Conservation (phyloP, 106 monocot genomes). For the Agapanthus africanus region DNA sequence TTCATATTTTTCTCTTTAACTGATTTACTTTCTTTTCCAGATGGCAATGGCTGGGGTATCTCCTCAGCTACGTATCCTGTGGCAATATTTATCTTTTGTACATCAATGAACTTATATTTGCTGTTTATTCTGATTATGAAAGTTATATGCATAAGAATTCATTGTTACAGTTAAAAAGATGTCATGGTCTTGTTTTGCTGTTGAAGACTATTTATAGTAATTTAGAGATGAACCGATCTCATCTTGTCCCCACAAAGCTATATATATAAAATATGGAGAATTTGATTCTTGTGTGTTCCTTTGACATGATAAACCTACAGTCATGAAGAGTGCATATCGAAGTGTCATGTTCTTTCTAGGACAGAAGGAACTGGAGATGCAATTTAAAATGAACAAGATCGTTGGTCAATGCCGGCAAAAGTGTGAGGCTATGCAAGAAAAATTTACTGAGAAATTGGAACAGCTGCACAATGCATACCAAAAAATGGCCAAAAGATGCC, state of each 20-base stretch:
- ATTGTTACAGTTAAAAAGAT: background rate
- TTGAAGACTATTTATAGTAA: background rate
- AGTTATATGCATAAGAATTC: background rate
- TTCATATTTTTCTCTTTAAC: background rate
- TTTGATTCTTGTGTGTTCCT: background rate
- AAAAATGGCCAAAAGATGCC: conserved; percentile 88
- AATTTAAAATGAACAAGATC: conserved; percentile 87
- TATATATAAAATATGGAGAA: background rate
- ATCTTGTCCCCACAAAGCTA: background rate
- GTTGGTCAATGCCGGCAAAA: conserved; percentile 74
- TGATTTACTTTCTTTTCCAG: conserved; percentile 36
- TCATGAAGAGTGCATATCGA: conserved; percentile 82
- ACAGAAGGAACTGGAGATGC: conserved; percentile 96
- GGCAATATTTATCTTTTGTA: background rate
- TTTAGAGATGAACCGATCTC: background rate
- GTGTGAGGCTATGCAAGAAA: conserved; percentile 91
- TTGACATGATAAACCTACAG: conserved; percentile 22
- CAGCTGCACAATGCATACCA: conserved; percentile 85
- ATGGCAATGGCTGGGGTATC: conserved; percentile 74
- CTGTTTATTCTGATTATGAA: background rate
- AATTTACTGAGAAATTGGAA: conserved; percentile 83
- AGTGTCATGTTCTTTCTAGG: conserved; percentile 96
- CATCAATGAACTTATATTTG: background rate
- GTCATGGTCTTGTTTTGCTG: background rate
- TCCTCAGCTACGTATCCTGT: conserved; percentile 54